A percentile compares a stretch with the other conserved stretches of the same genome.
phyloP scores from a whole-genome alignment of 2,329 filamentous ascomycete species.

The Diaporthe helianthi region DNA sequence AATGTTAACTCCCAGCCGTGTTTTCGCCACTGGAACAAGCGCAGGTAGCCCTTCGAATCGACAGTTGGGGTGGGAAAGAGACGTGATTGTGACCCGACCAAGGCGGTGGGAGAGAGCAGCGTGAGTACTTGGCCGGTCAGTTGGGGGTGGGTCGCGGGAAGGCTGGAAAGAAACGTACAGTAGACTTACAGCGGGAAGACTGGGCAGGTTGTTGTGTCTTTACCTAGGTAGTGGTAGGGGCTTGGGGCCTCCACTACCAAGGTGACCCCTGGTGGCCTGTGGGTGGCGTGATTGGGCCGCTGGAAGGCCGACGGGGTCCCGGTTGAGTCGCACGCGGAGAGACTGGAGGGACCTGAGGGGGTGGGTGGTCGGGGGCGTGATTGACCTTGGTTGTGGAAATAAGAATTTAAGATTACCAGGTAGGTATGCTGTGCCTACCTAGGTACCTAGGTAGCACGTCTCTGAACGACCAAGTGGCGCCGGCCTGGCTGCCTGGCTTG shows the following conservation, averaged over 20 bases:
- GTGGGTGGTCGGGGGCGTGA: conserved; percentile 23
- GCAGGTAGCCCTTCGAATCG: neutral
- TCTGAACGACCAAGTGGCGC: neutral
- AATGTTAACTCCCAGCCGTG: neutral
- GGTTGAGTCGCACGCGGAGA: conserved; percentile 4
- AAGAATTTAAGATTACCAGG: conserved; percentile 22
- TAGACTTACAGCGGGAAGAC: conserved; percentile 2
- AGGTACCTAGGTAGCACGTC: no score
- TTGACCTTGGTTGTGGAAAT: conserved; percentile 28
- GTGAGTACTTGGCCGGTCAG: conserved; percentile 7
- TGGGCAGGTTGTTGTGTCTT: conserved; percentile 21
- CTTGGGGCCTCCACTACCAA: conserved; percentile 20
- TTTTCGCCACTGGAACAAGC: neutral
- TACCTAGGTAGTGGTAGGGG: conserved; percentile 23
- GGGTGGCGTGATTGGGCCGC: conserved; percentile 25
- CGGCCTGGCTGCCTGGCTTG: neutral
- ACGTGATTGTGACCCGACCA: conserved; percentile 7
- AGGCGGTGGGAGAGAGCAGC: conserved; percentile 21
- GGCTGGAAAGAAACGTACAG: conserved; percentile 1
- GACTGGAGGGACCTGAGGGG: neutral
- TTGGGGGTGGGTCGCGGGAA: conserved; percentile 25
- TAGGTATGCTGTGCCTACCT: conserved; percentile 14
- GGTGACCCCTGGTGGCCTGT: neutral
- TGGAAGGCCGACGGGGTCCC: conserved; percentile 20
- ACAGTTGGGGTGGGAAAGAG: neutral